phyloP scores from a whole-genome alignment of 2,329 filamentous ascomycete species.

The Arthrobotrys entomopaga region DNA sequence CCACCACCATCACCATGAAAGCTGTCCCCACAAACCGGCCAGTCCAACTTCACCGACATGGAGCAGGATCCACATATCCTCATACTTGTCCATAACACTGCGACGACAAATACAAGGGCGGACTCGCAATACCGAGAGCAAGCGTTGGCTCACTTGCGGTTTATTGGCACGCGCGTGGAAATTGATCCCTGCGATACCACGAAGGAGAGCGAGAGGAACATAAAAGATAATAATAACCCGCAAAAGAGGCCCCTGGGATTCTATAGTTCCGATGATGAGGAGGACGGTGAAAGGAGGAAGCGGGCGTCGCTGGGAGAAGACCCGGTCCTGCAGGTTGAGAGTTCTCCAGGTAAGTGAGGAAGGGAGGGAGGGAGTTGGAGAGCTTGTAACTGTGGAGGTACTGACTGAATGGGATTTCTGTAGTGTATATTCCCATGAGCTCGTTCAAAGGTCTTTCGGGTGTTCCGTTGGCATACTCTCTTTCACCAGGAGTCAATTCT shows the following conservation, averaged over 20 bases:
- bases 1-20: constrained; percentile 15
- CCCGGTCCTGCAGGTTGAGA: constrained; percentile 14
- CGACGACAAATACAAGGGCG: constrained; percentile 36
- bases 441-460: constrained; percentile 24
- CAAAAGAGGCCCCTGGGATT: constrained; percentile 17
- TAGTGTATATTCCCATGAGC: constrained; percentile 32
- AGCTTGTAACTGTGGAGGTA: neutral
- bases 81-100: constrained; percentile 37
- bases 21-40: constrained; percentile 1
- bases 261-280: constrained; percentile 27
- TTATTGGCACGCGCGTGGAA: constrained; percentile 18
- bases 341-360: constrained; percentile 21
- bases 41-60: constrained; percentile 34
- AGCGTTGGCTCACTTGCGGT: constrained; percentile 21
- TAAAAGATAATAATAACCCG: neutral
- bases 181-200: neutral
- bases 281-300: constrained; percentile 11
- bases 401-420: neutral
- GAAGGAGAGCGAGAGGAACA: neutral
- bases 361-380: too few species aligned
- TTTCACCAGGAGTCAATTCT: constrained; percentile 13
- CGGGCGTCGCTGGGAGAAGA: constrained; percentile 12
- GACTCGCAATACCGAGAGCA: constrained; percentile 37
- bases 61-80: constrained; percentile 35
- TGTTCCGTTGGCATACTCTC: constrained; percentile 27